phyloP scores from a whole-genome alignment of 345 rosid genomes.

The Hibiscus trionum region DNA sequence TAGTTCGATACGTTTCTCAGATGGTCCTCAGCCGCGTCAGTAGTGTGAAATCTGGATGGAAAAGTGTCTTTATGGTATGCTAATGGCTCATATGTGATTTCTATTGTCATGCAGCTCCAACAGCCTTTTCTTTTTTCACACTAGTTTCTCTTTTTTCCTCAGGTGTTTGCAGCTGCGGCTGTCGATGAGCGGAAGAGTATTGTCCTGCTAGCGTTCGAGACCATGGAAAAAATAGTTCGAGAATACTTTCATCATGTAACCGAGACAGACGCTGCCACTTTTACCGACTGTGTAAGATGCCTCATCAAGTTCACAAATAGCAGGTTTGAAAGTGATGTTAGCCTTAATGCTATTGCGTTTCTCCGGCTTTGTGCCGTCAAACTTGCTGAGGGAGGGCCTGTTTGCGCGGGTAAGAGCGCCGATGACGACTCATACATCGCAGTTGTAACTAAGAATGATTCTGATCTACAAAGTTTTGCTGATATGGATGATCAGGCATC shows the following conservation, averaged over 20 bases:
- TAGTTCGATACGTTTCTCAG: slow-evolving; percentile 92
- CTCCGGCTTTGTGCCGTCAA: slow-evolving; percentile 92
- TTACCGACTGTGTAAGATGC: slow-evolving; percentile 93
- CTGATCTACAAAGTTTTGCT: slow-evolving; percentile 28
- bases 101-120: slow-evolving; percentile 1
- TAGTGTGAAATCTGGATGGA: slow-evolving; percentile 97
- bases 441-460: slow-evolving; percentile 24
- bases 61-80: slow-evolving; percentile 91
- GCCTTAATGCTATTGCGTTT: slow-evolving; percentile 95
- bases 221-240: slow-evolving; percentile 93
- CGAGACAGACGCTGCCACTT: slow-evolving; percentile 85
- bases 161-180: slow-evolving; percentile 87
- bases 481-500: slow-evolving; percentile 74
- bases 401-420: slow-evolving; percentile 47
- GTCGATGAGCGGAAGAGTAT: slow-evolving; percentile 83
- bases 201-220: slow-evolving; percentile 82
- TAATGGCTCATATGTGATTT: not conserved
- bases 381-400: slow-evolving; percentile 88
- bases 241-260: slow-evolving; percentile 88
- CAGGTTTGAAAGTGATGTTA: slow-evolving; percentile 79
- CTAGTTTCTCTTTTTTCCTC: slow-evolving; percentile 16
- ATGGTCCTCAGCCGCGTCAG: slow-evolving; percentile 94
- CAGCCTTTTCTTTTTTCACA: slow-evolving; percentile 12
- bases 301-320: slow-evolving; percentile 89
- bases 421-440: slow-evolving; percentile 29